Evolutionary conservation across 1,139 yeast species (phyloP).

Genomic region (Hansenula sp.): DNA sequence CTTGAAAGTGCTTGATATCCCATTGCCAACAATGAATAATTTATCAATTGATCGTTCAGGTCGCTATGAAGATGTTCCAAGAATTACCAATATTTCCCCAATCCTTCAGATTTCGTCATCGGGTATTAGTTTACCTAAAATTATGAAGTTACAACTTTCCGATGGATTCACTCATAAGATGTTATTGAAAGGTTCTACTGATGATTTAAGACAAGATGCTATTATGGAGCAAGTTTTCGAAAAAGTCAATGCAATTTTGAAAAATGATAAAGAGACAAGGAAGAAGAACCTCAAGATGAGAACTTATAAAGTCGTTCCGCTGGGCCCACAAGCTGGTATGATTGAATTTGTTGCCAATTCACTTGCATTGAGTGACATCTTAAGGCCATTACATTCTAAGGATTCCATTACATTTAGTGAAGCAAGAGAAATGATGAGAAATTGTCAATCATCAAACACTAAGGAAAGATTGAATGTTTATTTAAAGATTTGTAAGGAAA

Average conservation of each 20-base stretch:
- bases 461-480: conserved; percentile 48
- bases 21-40: conserved; percentile 62
- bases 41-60: conserved; percentile 35
- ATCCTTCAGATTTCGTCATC: conserved; percentile 61
- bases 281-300: conserved; percentile 58
- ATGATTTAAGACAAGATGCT: conserved; percentile 92
- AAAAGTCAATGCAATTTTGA: conserved; percentile 73
- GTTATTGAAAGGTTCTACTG: conserved; percentile 80
- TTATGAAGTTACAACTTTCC: conserved; percentile 49
- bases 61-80: conserved; percentile 46
- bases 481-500: conserved; percentile 42
- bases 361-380: conserved; percentile 62
- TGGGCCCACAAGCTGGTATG: conserved; percentile 84
- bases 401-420: conserved; percentile 46
- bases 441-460: conserved; percentile 44
- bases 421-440: conserved; percentile 67
- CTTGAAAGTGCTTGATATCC: conserved; percentile 44
- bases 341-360: conserved; percentile 89
- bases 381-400: conserved; percentile 55
- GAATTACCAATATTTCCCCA: conserved; percentile 41
- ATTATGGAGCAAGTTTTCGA: conserved; percentile 97
- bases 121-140: conserved; percentile 86
- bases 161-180: conserved; percentile 57
- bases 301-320: conserved; percentile 86
- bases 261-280: conserved; percentile 51